A percentile compares a stretch with the other conserved stretches of the same genome.
These are phyloP conservation scores for Blastobotrys arbuscula DNA, from an alignment of 1,139 yeast species.

Conservation along the genomic window DNA sequence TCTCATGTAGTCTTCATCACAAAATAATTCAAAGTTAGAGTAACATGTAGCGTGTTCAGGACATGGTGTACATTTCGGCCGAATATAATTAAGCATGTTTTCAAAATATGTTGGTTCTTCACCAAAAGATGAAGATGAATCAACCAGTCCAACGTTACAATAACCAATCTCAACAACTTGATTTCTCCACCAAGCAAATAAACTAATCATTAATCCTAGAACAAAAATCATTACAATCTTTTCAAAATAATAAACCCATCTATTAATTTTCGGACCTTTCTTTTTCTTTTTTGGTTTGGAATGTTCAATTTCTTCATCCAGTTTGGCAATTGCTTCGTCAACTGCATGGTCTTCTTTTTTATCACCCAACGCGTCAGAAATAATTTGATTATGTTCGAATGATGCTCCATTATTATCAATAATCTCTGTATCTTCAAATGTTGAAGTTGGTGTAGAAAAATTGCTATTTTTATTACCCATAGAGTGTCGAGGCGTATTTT, in stretches of 20 bases:
- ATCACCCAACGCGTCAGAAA: no score
- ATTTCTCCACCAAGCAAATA: conserved; percentile 30
- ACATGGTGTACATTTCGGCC: conserved; percentile 69
- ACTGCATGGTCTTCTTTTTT: not conserved
- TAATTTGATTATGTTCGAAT: not conserved
- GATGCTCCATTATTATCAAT: not conserved
- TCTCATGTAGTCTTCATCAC: conserved; percentile 64
- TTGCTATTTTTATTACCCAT: no score
- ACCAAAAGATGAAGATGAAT: not conserved
- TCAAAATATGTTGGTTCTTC: conserved; percentile 17
- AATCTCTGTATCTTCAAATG: not conserved
- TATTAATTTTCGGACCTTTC: conserved; percentile 8
- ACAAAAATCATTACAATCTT: conserved; percentile 9
- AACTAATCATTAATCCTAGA: conserved; percentile 19
- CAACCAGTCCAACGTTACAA: conserved; percentile 32
- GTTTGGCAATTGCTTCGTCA: not conserved
- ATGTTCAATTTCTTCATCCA: conserved; percentile 9
- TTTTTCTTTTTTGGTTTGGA: conserved; percentile 8
- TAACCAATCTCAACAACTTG: conserved; percentile 33
- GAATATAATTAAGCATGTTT: conserved; percentile 28
- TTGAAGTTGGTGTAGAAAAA: conserved; percentile 1
- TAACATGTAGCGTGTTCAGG: conserved; percentile 79
- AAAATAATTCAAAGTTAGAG: conserved; percentile 51
- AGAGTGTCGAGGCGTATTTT: no score
- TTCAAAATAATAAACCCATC: conserved; percentile 10